These are phyloP conservation scores for Fusarium albosuccineum DNA, from an alignment of 2,329 filamentous ascomycete species.

Conservation along the genomic window DNA sequence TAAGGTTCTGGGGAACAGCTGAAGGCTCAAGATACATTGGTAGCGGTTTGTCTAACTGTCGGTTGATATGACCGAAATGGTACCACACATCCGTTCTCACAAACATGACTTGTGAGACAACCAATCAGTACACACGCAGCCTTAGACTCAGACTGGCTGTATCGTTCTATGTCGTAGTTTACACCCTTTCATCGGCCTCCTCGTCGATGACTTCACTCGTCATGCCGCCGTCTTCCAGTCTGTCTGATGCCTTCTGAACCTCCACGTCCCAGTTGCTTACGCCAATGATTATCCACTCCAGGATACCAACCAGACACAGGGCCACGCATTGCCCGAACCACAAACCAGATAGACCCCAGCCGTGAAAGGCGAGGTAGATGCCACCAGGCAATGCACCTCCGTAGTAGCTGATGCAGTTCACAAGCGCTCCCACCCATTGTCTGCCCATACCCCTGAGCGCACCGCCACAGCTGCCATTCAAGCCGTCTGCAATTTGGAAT, in stretches of 20 bases:
- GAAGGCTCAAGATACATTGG: too few relatives aligned
- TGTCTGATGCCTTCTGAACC: slow-evolving; percentile 43
- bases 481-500: slow-evolving; percentile 90
- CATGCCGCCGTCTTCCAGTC: slow-evolving; percentile 40
- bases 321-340: slow-evolving; percentile 89
- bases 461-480: slow-evolving; percentile 88
- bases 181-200: not conserved
- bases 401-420: slow-evolving; percentile 89
- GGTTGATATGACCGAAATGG: too few relatives aligned
- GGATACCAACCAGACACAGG: slow-evolving; percentile 80
- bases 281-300: slow-evolving; percentile 85
- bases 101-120: too few relatives aligned
- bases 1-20: too few relatives aligned
- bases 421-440: slow-evolving; percentile 85
- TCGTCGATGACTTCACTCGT: not conserved
- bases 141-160: not conserved
- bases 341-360: slow-evolving; percentile 83
- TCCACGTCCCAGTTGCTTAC: slow-evolving; percentile 78
- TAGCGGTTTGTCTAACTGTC: too few relatives aligned
- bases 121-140: not conserved
- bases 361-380: slow-evolving; percentile 86
- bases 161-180: not conserved
- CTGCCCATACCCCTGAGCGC: slow-evolving; percentile 85
- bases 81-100: too few relatives aligned
- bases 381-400: slow-evolving; percentile 83